phyloP scores from a whole-genome alignment of 1,284 basidiomycete species.

The Pseudozyma pruni region DNA sequence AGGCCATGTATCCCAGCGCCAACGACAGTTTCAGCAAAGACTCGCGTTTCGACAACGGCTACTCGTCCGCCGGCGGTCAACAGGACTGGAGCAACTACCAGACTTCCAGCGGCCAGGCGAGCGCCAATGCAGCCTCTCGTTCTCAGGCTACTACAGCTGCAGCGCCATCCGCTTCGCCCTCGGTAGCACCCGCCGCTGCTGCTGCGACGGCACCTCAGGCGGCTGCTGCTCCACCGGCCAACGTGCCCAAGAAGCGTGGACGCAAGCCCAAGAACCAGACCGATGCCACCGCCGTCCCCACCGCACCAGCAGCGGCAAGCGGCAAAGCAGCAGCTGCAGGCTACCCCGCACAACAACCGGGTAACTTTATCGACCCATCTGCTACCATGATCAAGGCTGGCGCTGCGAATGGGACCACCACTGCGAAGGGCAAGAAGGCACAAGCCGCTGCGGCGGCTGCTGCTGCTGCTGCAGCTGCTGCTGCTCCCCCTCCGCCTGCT shows the following conservation, averaged over 20 bases:
- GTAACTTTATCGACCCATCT: constrained; percentile 35
- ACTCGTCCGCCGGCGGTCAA: constrained; percentile 30
- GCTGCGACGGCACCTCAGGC: constrained; percentile 8
- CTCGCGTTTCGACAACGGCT: constrained; percentile 32
- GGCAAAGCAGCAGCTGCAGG: constrained; percentile 13
- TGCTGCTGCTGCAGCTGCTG: constrained; percentile 7
- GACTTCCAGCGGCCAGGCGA: constrained; percentile 9
- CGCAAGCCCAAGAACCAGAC: constrained; percentile 37
- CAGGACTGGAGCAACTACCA: constrained; percentile 45
- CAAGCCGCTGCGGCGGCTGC: constrained; percentile 29
- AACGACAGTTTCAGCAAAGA: constrained; percentile 23
- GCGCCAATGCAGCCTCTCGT: constrained; percentile 18
- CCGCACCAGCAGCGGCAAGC: constrained; percentile 7
- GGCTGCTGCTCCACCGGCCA: constrained; percentile 5
- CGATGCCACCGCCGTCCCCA: constrained; percentile 6
- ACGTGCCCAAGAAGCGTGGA: constrained; percentile 38
- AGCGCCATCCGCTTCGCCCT: constrained; percentile 16
- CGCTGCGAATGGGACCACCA: constrained; percentile 19
- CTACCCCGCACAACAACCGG: constrained; percentile 21
- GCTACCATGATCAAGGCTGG: constrained; percentile 39
- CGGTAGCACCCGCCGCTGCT: constrained; percentile 11
- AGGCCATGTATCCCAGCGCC: constrained; percentile 24
- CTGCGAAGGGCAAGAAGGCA: constrained; percentile 34
- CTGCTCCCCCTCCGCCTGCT: constrained; percentile 8
- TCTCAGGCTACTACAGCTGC: constrained; percentile 19